phyloP scores from a whole-genome alignment of 2,329 filamentous ascomycete species.

The Hymenoscyphus fructigenus region DNA sequence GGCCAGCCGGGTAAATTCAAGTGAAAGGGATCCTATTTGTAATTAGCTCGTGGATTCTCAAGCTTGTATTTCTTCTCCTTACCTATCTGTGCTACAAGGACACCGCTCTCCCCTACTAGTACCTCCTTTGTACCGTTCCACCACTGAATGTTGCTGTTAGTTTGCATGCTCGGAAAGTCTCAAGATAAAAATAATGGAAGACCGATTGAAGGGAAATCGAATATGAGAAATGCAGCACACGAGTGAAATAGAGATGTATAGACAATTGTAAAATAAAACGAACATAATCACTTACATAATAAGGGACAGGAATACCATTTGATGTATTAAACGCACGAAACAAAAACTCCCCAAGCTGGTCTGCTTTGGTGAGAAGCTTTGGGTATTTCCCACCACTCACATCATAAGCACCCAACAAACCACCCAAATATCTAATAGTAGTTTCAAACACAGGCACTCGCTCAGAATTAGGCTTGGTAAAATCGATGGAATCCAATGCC shows the following conservation, averaged over 20 bases:
- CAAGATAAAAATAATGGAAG: neutral
- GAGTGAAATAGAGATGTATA: neutral
- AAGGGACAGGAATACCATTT: conserved; percentile 5
- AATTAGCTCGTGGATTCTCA: neutral
- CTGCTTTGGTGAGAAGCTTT: conserved; percentile 6
- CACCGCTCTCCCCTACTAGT: neutral
- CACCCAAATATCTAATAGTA: conserved; percentile 28
- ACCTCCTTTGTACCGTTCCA: neutral
- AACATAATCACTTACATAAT: neutral
- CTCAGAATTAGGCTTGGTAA: conserved; percentile 19
- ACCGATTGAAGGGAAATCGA: neutral
- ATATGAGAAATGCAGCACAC: neutral
- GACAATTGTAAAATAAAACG: neutral
- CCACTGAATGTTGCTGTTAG: neutral
- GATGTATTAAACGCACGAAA: conserved; percentile 5
- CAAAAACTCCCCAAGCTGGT: conserved; percentile 1
- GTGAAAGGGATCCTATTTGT: conserved; percentile 48
- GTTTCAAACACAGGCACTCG: conserved; percentile 26
- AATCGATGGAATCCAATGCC: conserved; percentile 46
- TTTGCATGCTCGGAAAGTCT: neutral
- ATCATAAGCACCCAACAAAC: conserved; percentile 41
- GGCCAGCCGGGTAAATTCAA: conserved; percentile 61
- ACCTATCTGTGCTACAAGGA: conserved; percentile 7
- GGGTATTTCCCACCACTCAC: conserved; percentile 5
- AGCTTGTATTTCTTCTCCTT: neutral